Evolutionary conservation across 257 asterid species (phyloP), one percentile per base, ranked within the genome.

Genomic region (Przewalskia tangutica): DNA sequence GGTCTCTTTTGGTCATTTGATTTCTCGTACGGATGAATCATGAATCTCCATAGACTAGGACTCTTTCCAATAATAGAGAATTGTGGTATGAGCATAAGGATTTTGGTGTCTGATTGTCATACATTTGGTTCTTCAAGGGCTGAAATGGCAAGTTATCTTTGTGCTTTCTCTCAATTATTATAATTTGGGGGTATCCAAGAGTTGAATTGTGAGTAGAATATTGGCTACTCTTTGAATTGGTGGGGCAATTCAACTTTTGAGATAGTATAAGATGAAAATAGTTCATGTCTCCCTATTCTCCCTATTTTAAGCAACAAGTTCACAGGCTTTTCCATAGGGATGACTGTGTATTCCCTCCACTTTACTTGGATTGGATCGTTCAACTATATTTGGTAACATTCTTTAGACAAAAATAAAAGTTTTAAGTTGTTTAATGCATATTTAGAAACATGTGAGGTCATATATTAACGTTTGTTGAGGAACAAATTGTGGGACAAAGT

Each of bases 11-110:
- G 5, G 0, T 84, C 82, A 81, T 70, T 58, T 81, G 84, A 81
- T 81, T 68, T 86, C 76, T 70, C 80, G 87, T 81, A 86, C 86
- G 60, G 59, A 40, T 68, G 76, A 48, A 79, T 85, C 77, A 40
- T 68, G 76, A 48, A 79, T 85, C 77, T 63, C 10, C 58, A 16
- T 9, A 14, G 67, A 81, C 77, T 65, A 42, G 53, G 77, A 68
- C 79, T 70, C 23, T 80, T 36, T 48, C 44, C 70, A 59, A 60
- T 8, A 51, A 42, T 71, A 53, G 48, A 64, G 50, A 73, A 67
- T 54, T 27, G 77, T 59, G 60, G 18, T 20, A 23, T 53, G 42
- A 44, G 78, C 60, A 55, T 62, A 42, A 36, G 66, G 83, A 83
- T 81, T 86, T 65, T 70, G 81, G 81, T 86, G 80, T 86, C 86